Evolutionary conservation across 1,139 yeast species (phyloP).

Genomic region (Yamadazyma siamensis): DNA sequence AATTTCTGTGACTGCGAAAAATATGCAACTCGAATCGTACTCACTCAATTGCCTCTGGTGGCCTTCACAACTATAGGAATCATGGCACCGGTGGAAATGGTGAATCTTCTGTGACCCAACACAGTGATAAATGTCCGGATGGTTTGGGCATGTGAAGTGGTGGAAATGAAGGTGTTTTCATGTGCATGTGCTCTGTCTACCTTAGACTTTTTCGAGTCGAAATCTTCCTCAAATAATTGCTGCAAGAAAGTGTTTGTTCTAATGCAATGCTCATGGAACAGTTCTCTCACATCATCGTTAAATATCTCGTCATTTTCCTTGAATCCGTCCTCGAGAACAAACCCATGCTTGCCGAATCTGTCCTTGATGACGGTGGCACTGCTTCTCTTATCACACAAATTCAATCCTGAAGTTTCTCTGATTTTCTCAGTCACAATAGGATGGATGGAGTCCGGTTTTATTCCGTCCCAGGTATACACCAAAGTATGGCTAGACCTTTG

Average conservation of each 20-base stretch:
- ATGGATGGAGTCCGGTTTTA: constrained; percentile 14
- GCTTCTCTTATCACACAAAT: constrained; percentile 61
- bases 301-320: constrained; percentile 45
- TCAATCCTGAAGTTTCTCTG: constrained; percentile 69
- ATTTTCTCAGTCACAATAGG: constrained; percentile 57
- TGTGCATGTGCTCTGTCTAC: constrained; percentile 21
- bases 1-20: too few species aligned
- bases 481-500: constrained; percentile 63
- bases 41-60: constrained; percentile 8
- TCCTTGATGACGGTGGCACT: constrained; percentile 18
- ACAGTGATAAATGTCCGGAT: constrained; percentile 53
- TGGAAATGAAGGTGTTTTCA: constrained; percentile 37
- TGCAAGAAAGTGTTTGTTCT: constrained; percentile 49
- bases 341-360: constrained; percentile 16
- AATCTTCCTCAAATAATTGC: constrained; percentile 38
- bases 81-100: constrained; percentile 56
- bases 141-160: constrained; percentile 64
- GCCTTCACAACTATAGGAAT: constrained; percentile 56
- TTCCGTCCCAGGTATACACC: constrained; percentile 51
- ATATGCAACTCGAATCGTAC: too few species aligned
- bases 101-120: constrained; percentile 50
- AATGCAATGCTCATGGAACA: constrained; percentile 42
- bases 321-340: constrained; percentile 43
- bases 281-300: constrained; percentile 38
- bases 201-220: constrained; percentile 8